Evolutionary conservation across 2,329 filamentous ascomycete species (phyloP).

Genomic region (Bipolaris bicolor): DNA sequence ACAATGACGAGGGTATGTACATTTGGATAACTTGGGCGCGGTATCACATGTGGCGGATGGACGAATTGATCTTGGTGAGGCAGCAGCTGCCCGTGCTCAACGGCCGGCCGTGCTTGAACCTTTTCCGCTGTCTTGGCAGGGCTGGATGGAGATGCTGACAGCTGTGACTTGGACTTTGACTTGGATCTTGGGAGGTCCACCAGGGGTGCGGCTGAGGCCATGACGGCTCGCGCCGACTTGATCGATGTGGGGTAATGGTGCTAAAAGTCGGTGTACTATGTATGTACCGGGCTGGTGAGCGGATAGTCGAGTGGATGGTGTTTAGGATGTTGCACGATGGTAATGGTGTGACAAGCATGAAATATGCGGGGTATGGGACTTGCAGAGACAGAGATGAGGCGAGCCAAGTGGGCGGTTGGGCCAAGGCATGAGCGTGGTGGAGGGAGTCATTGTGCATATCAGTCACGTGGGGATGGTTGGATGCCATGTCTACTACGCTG

Average conservation of each 20-base stretch:
- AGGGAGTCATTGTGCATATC: background rate
- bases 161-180: constrained; percentile 9
- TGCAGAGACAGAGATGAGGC: background rate
- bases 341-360: background rate
- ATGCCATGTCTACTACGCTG: background rate
- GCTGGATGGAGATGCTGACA: constrained; percentile 14
- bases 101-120: constrained; percentile 6
- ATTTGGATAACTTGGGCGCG: constrained; percentile 31
- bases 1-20: constrained; percentile 70
- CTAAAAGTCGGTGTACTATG: background rate
- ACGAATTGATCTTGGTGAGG: constrained; percentile 29
- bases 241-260: constrained; percentile 18
- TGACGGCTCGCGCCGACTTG: constrained; percentile 20
- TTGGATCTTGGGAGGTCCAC: constrained; percentile 42
- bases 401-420: background rate
- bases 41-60: constrained; percentile 39
- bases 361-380: constrained; percentile 5
- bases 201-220: constrained; percentile 41
- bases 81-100: constrained; percentile 7
- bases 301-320: background rate
- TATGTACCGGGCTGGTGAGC: background rate
- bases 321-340: background rate
- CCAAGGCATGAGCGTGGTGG: background rate
- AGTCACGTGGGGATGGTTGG: background rate
- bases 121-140: constrained; percentile 15